These are phyloP conservation scores for Trichoderma polysporum DNA, from an alignment of 2,329 filamentous ascomycete species.

Conservation along the genomic window DNA sequence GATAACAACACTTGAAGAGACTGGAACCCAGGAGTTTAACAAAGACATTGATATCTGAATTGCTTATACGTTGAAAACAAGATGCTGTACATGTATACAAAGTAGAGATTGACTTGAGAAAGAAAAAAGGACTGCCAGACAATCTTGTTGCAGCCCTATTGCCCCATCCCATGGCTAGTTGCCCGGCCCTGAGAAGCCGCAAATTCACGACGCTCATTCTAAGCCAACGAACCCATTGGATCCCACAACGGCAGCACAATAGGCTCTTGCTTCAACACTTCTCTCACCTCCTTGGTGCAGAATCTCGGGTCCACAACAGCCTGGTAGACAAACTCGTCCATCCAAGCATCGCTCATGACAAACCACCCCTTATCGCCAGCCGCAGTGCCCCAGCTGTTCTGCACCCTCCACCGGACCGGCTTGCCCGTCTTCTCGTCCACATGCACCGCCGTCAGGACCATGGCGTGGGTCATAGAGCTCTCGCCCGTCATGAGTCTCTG, in stretches of 20 bases:
- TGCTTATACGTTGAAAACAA: background rate
- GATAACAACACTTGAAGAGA: background rate
- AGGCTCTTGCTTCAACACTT: constrained; percentile 69
- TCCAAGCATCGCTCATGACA: constrained; percentile 81
- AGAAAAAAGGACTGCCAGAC: background rate
- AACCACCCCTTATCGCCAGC: constrained; percentile 80
- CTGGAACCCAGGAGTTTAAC: background rate
- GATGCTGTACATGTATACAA: background rate
- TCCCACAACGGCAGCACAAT: constrained; percentile 75
- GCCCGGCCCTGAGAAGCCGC: background rate
- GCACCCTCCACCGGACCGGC: constrained; percentile 76
- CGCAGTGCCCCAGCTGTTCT: constrained; percentile 77
- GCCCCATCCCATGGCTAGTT: no score
- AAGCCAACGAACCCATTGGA: constrained; percentile 74
- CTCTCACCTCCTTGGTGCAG: constrained; percentile 62
- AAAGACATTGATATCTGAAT: background rate
- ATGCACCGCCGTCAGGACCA: constrained; percentile 87
- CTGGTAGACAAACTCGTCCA: constrained; percentile 82
- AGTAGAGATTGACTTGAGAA: background rate
- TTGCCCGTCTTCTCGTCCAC: constrained; percentile 61
- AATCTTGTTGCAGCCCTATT: no score
- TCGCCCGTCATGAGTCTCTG: constrained; percentile 72
- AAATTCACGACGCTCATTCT: background rate
- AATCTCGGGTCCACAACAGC: constrained; percentile 76
- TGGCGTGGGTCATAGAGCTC: constrained; percentile 85